Conservation (phyloP, 352 stramenopile genomes). For the Phytophthora tentaculata region DNA sequence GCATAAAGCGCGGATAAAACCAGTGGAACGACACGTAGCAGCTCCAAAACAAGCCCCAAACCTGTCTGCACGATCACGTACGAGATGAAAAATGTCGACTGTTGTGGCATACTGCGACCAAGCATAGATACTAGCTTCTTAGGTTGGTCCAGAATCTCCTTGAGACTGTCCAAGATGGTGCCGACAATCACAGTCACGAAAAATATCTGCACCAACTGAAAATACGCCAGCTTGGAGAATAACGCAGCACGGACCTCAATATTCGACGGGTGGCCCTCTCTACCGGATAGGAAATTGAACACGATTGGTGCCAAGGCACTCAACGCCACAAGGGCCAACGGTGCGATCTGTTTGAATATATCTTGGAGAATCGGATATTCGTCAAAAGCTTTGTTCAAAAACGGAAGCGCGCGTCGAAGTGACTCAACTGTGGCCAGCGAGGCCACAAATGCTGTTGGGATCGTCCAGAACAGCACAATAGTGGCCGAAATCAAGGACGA, state of each 20-base stretch:
- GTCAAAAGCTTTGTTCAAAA: constrained; percentile 68
- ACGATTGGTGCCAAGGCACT: constrained; percentile 68
- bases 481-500: constrained; percentile 57
- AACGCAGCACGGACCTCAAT: constrained; percentile 66
- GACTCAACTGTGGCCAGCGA: constrained; percentile 77
- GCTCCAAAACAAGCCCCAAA: constrained; percentile 61
- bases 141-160: constrained; percentile 74
- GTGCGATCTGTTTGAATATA: constrained; percentile 75
- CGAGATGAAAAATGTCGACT: constrained; percentile 88
- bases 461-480: constrained; percentile 87
- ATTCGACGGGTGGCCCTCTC: constrained; percentile 74
- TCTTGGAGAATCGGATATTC: constrained; percentile 65
- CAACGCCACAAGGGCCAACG: constrained; percentile 64
- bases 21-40: constrained; percentile 66
- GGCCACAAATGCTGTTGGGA: constrained; percentile 79
- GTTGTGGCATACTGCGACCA: constrained; percentile 74
- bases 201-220: constrained; percentile 86
- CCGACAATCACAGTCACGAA: constrained; percentile 82
- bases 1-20: constrained; percentile 55
- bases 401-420: constrained; percentile 62
- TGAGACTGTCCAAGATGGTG: constrained; percentile 76
- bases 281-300: constrained; percentile 66
- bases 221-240: constrained; percentile 83
- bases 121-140: constrained; percentile 77
- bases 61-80: constrained; percentile 80